A percentile compares a stretch with the other conserved stretches of the same genome.
Evolutionary conservation across 2,329 filamentous ascomycete species (phyloP).

Genomic region (Fusarium brachygibbosum): DNA sequence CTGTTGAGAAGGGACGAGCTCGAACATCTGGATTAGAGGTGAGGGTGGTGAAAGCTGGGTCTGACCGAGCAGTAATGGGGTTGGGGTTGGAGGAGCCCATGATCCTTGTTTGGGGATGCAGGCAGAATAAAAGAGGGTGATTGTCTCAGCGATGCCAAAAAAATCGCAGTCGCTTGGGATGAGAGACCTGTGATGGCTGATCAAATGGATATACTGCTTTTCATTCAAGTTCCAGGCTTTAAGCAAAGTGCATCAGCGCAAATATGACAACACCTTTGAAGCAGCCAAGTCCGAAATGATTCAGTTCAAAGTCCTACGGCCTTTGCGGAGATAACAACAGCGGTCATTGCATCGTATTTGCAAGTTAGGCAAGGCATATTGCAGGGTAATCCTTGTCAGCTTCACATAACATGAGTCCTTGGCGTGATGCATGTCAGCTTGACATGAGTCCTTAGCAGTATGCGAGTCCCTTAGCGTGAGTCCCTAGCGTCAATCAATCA

Average conservation of each 20-base stretch:
- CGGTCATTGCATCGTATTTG: background rate
- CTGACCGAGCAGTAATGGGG: constrained; percentile 1
- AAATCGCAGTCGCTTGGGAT: background rate
- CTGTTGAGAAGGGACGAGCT: constrained; percentile 10
- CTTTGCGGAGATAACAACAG: constrained; percentile 5
- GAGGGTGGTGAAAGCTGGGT: background rate
- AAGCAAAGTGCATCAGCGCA: background rate
- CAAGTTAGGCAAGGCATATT: no score
- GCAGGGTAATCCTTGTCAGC: background rate
- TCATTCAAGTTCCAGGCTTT: background rate
- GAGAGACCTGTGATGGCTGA: background rate
- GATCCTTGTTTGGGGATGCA: constrained; percentile 2
- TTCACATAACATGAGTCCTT: constrained; percentile 1
- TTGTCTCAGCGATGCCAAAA: background rate
- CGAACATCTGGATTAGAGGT: background rate
- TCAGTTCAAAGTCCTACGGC: background rate
- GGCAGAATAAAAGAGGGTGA: no score
- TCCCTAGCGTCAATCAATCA: constrained; percentile 1
- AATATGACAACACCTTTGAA: background rate
- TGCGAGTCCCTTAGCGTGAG: constrained; percentile 16
- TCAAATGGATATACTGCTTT: background rate
- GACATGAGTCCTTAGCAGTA: constrained; percentile 10
- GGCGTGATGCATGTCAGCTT: constrained; percentile 14
- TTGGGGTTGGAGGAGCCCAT: background rate
- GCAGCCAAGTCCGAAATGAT: background rate